A percentile compares a stretch with the other conserved stretches of the same genome.
Evolutionary conservation across 1,284 basidiomycete species (phyloP).

Genomic region (Moniliophthora roreri): DNA sequence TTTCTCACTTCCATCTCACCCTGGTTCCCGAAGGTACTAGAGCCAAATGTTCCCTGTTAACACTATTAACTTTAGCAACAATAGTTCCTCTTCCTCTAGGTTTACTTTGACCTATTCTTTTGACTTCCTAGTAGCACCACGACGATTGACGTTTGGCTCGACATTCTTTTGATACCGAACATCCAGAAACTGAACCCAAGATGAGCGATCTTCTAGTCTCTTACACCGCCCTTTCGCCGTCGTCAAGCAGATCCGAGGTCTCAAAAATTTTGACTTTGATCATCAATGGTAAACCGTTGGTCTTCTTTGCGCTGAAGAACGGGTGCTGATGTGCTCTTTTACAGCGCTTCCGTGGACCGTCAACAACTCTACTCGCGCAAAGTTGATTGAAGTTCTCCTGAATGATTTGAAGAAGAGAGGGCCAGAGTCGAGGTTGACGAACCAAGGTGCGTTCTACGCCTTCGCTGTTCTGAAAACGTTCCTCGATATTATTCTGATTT

Average conservation of each 20-base stretch:
- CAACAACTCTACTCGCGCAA: conserved; percentile 33
- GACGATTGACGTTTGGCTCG: no score
- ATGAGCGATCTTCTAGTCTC: not conserved
- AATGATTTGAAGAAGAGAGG: conserved; percentile 44
- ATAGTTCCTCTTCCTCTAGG: no score
- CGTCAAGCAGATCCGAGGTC: not conserved
- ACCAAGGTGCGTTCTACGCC: conserved; percentile 42
- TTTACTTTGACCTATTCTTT: no score
- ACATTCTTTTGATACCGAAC: no score
- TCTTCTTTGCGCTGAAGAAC: not conserved
- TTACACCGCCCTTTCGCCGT: conserved; percentile 1
- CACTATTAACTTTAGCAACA: no score
- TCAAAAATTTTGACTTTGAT: not conserved
- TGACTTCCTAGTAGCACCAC: no score
- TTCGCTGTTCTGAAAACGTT: conserved; percentile 8
- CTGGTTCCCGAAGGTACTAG: no score
- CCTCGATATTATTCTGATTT: conserved; percentile 1
- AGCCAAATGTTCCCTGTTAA: no score
- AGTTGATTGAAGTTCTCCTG: conserved; percentile 48
- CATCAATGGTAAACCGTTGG: not conserved
- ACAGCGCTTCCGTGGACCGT: conserved; percentile 37
- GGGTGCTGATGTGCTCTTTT: not conserved
- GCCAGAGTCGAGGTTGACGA: conserved; percentile 42
- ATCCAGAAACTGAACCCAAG: not conserved
- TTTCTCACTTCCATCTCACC: no score